These are phyloP conservation scores for Penicillium sp. DNA, from an alignment of 2,329 filamentous ascomycete genomes.

Conservation along the genomic window DNA sequence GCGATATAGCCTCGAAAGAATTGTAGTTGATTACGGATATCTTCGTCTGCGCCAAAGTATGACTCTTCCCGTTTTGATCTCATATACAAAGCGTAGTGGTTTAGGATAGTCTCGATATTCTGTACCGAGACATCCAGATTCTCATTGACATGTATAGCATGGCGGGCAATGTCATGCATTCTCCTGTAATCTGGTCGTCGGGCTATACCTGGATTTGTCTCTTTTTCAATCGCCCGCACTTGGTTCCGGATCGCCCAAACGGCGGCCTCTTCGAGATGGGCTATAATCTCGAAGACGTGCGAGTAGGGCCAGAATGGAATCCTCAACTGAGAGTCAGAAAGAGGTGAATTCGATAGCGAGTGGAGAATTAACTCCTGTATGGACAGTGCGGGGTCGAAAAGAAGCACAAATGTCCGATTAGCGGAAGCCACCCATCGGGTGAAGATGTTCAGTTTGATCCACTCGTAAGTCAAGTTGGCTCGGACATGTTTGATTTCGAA, in stretches of 20 bases:
- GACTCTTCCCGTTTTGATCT: not conserved
- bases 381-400: not conserved
- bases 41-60: not conserved
- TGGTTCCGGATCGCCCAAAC: not conserved
- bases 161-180: not conserved
- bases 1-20: not conserved
- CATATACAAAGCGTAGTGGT: not conserved
- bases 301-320: not conserved
- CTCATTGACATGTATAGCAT: conserved; percentile 1
- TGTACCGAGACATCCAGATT: not conserved
- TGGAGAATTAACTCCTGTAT: not conserved
- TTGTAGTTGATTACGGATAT: not conserved
- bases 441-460: conserved; percentile 19
- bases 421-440: not conserved
- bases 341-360: not conserved
- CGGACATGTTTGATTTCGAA: conserved; percentile 16
- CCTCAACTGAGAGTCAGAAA: not conserved
- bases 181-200: not conserved
- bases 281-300: not conserved
- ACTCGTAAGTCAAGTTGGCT: conserved; percentile 6
- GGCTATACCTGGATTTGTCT: not conserved
- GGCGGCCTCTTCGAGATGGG: not conserved
- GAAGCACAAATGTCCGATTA: not conserved
- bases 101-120: not conserved
- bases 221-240: not conserved